Base-by-base conservation (phyloP, 768 basidiomycete species). In the Boletus pseudo-olivaceus region DNA sequence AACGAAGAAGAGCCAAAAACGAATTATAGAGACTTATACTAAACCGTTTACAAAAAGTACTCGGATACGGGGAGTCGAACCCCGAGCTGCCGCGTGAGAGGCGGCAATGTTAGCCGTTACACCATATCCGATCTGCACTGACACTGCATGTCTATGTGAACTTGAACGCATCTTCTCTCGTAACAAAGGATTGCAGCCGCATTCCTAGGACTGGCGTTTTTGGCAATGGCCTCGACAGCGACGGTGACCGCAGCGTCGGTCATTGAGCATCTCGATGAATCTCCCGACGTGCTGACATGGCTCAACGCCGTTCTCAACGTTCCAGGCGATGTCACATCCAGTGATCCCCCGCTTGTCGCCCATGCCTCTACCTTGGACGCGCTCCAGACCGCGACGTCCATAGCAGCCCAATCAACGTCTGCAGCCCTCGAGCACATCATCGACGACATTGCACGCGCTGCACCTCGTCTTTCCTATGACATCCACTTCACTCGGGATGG, bases 401-500 rank as follows among this genome's bases (percentile, higher is more conserved):
- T 94, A 37, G 86, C 92, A 34, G 85, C 85, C 40, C 88, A 93
- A 65, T 95, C 98, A 62, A 95, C 94, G 0, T 90, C 93, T 3
- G 74, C 85, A 11, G 78, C 88, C 49, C 82, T 98, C 52, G 97
- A 98, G 69, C 85, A 85, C 56, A 82, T 85, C 43, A 94, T 99
- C 54, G 88, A 93, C 65, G 94, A 98, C 67, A 90, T 98, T 40
- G 93, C 95, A 2, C 83, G 94, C 46, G 83, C 87, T 5, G 86
- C 98, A 20, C 93, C 97, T 12, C 83, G 97, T 37, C 79, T 99
- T 43, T 85, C 90, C 1, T 98, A 97, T 68, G 97, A 98, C 72
- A 78, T 99, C 34, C 95, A 98, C 67, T 97, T 97, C 75, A 95
- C 98, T 85, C 87, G 91, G 40, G 96, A 98, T 63, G 85, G 87